These are phyloP conservation scores for Talaromyces trachyspermus DNA, from an alignment of 495 filamentous ascomycete species.

Conservation along the genomic window DNA sequence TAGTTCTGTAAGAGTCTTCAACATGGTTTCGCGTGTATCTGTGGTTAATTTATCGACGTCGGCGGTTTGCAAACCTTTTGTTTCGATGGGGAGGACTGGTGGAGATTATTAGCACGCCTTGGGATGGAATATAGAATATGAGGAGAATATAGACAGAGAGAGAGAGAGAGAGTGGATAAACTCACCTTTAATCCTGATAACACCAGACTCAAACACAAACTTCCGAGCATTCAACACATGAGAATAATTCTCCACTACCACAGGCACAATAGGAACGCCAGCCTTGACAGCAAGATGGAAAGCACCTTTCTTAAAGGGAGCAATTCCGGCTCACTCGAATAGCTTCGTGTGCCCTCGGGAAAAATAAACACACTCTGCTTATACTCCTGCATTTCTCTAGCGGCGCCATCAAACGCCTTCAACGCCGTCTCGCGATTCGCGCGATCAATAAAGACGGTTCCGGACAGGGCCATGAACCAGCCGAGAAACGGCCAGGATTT, in stretches of 20 bases:
- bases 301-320: constrained; percentile 95
- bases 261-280: constrained; percentile 82
- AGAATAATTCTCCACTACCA: constrained; percentile 79
- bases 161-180: constrained; percentile 8
- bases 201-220: constrained; percentile 63
- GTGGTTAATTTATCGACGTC: constrained; percentile 78
- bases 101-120: too few species aligned
- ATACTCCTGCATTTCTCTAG: constrained; percentile 63
- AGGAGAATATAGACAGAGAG: not conserved
- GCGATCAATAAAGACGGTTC: constrained; percentile 92
- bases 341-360: constrained; percentile 88
- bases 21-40: constrained; percentile 69
- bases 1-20: constrained; percentile 61
- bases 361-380: constrained; percentile 91
- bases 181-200: constrained; percentile 73
- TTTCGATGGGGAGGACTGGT: constrained; percentile 81
- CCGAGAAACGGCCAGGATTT: constrained; percentile 79
- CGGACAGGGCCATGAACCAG: constrained; percentile 91
- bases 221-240: constrained; percentile 68
- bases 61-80: constrained; percentile 62
- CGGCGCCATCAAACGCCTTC: constrained; percentile 76
- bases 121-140: too few species aligned
- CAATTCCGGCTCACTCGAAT: constrained; percentile 70
- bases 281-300: constrained; percentile 95
- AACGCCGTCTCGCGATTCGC: constrained; percentile 72